A percentile compares a stretch with the other conserved stretches of the same genome.
These are phyloP conservation scores for Lactifluus subvellereus DNA, from an alignment of 768 basidiomycete species.

Conservation along the genomic window DNA sequence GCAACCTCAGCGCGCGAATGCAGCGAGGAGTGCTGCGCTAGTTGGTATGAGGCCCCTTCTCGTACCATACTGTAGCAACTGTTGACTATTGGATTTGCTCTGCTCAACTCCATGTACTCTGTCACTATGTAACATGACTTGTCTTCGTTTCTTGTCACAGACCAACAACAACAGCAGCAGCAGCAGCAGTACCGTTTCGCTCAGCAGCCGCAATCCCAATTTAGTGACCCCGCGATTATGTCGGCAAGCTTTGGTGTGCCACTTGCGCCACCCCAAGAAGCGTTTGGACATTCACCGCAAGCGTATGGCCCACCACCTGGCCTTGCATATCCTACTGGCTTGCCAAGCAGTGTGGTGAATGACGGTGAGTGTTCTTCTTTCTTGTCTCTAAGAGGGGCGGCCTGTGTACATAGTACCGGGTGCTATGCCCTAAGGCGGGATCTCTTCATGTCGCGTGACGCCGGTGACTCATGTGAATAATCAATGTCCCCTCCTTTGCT, in stretches of 20 bases:
- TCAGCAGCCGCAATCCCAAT: conserved; percentile 23
- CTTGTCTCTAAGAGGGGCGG: neutral
- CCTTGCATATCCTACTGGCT: conserved; percentile 39
- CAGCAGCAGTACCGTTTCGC: conserved; percentile 30
- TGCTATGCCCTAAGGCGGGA: conserved; percentile 13
- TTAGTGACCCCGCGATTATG: conserved; percentile 21
- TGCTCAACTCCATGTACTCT: conserved; percentile 25
- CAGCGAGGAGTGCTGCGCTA: conserved; percentile 30
- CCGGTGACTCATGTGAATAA: conserved; percentile 4
- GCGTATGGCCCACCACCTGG: conserved; percentile 60
- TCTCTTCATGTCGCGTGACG: neutral
- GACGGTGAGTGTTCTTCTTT: conserved; percentile 19
- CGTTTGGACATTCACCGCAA: conserved; percentile 12
- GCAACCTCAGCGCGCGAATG: conserved; percentile 35
- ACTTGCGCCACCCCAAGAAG: conserved; percentile 6
- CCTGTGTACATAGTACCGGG: conserved; percentile 16
- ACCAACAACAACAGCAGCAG: conserved; percentile 30
- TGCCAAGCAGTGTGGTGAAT: conserved; percentile 27
- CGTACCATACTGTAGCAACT: conserved; percentile 35
- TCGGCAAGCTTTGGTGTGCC: conserved; percentile 15
- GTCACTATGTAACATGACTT: conserved; percentile 26
- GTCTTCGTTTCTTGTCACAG: conserved; percentile 28
- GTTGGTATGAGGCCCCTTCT: conserved; percentile 47
- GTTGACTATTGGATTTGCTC: conserved; percentile 24
- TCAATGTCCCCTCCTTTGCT: neutral